phyloP scores from a whole-genome alignment of 2,329 filamentous ascomycete species.

The Chaetomiaceae sp. region DNA sequence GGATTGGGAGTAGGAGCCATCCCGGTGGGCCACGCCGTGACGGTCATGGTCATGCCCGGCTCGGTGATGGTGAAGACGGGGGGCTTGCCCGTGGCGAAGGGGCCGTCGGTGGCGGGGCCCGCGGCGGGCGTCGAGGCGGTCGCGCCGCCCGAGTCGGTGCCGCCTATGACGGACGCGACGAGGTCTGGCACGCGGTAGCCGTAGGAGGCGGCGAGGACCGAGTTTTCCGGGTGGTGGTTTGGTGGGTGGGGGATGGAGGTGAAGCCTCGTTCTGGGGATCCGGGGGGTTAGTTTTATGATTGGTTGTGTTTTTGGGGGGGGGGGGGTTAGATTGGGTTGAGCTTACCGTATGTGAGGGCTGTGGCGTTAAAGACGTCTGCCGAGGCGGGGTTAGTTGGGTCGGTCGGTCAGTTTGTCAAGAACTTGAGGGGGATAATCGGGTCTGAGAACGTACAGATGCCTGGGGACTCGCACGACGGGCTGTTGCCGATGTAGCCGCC shows the following conservation, averaged over 20 bases:
- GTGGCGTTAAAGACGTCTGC: conserved; percentile 71
- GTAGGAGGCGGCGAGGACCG: conserved; percentile 53
- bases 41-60: conserved; percentile 44
- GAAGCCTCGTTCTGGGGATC: no score
- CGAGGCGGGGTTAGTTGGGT: conserved; percentile 42
- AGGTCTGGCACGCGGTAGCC: conserved; percentile 62
- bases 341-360: conserved; percentile 46
- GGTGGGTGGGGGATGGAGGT: conserved; percentile 49
- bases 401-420: no score
- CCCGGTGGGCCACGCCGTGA: conserved; percentile 34
- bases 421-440: no score
- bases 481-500: conserved; percentile 63
- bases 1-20: no score
- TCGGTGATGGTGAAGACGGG: conserved; percentile 64
- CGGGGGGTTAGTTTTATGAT: conserved; percentile 46
- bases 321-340: no score
- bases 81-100: conserved; percentile 65
- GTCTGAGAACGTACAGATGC: not conserved
- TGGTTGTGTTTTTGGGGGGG: no score
- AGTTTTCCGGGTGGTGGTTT: conserved; percentile 46
- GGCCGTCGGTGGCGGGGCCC: conserved; percentile 60
- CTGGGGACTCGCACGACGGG: conserved; percentile 53
- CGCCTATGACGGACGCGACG: conserved; percentile 49
- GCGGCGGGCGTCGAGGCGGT: conserved; percentile 62
- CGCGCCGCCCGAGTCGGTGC: conserved; percentile 39